Base-by-base conservation (phyloP, 192 early-diverging fungal species). In the Coemansia sp. region DNA sequence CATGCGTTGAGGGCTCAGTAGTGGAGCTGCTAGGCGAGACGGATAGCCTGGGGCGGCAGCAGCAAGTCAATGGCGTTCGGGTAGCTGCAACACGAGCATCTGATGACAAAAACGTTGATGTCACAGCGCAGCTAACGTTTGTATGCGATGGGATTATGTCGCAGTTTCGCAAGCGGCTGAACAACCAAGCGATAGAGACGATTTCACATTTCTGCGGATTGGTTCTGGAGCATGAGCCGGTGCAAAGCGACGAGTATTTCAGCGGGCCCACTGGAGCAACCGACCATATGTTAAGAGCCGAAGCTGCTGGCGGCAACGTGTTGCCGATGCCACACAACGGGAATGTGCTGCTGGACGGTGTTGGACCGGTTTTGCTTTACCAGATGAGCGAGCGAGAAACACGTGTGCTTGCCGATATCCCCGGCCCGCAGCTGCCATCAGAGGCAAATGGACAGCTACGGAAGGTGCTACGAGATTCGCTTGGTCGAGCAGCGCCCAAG, bases 81-180 rank as follows among this genome's bases (percentile, higher is more conserved):
- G 36, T 70, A 10, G 61, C 60, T 0, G 58, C 67, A 40, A 18
- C 56, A 34, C 50, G 56, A 6, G 32, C 41, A 2, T 16, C 20
- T n/a, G 54, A 28, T 26, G 37, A 51, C 0, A 75, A 76, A 8
- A 79, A 80, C 0, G 16, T 40, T 5, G 56, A 51, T 0, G 71
- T 75, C 23, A 11, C 2, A 7, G 40, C 65, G n/a, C 58, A 48
- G 7, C 75, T 96, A 12, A 90, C 88, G 2, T 78, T 96, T 56
- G 87, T 98, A 17, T 89, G 87, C 17, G 95, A 98, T 66, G 95
- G 95, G n/a, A 89, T 89, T 60, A 90, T 91, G 50, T 96, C 93
- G 57, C 93, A 91, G 70, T 98, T 96, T 68, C 82, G 95, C 36
- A 92, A 88, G 53, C 47, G 48, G 8, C 56, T 70, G 17, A 63